Evolutionary conservation across 1,284 basidiomycete species (phyloP).

Genomic region (Marasmius fiardii): DNA sequence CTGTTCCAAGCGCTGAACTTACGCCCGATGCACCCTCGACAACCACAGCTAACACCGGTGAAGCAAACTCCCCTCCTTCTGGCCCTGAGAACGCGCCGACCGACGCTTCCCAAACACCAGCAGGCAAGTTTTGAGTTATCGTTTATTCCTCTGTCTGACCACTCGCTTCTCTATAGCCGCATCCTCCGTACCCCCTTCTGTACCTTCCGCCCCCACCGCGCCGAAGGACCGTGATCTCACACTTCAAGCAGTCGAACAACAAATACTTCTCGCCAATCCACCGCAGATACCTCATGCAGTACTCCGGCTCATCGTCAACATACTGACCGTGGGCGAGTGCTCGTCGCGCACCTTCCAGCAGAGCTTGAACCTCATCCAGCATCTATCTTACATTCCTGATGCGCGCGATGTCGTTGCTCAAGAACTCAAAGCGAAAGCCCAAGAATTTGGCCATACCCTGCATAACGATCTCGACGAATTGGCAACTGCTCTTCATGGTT

Average conservation of each 20-base stretch:
- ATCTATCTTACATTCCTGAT: constrained; percentile 83
- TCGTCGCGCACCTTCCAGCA: constrained; percentile 93
- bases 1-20: not conserved
- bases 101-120: not conserved
- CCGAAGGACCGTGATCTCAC: constrained; percentile 22
- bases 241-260: constrained; percentile 53
- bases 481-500: constrained; percentile 54
- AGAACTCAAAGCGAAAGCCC: constrained; percentile 81
- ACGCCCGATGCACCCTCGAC: not conserved
- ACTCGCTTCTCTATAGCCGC: constrained; percentile 10
- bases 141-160: not conserved
- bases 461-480: constrained; percentile 78
- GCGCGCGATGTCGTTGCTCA: constrained; percentile 84
- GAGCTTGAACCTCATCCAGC: constrained; percentile 85
- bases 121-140: not conserved
- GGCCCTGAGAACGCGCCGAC: not conserved
- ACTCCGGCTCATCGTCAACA: constrained; percentile 88
- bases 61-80: constrained; percentile 3
- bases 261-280: constrained; percentile 62
- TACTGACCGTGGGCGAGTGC: constrained; percentile 91
- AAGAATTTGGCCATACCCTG: constrained; percentile 78
- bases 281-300: constrained; percentile 82
- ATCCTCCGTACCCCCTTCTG: constrained; percentile 27
- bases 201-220: constrained; percentile 6
- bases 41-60: not conserved